A percentile compares a stretch with the other conserved stretches of the same genome.
Conservation (phyloP, 1,284 basidiomycete species). For the Chondrostereum purpureum region DNA sequence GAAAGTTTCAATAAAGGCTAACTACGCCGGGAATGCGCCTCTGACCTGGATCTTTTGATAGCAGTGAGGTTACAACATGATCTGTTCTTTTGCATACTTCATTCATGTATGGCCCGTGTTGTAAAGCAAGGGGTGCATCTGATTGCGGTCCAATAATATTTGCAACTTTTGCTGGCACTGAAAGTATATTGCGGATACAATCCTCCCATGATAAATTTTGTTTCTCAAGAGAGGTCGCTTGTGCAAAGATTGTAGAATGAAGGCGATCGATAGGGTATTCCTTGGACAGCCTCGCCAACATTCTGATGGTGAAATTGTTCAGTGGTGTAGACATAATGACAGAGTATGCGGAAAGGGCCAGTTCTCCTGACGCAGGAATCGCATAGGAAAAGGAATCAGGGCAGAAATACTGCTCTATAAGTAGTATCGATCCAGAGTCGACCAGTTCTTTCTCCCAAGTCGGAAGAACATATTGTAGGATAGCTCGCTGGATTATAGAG, state of each 20-base stretch:
- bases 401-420: conserved; percentile 64
- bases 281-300: conserved; percentile 49
- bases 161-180: conserved; percentile 61
- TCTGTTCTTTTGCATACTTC: conserved; percentile 51
- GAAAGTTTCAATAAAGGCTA: conserved; percentile 1
- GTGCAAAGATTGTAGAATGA: conserved; percentile 41
- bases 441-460: conserved; percentile 59
- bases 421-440: conserved; percentile 35
- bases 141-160: conserved; percentile 44
- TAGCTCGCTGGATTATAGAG: conserved; percentile 49
- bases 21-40: conserved; percentile 5
- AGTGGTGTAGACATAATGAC: conserved; percentile 49
- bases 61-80: conserved; percentile 32
- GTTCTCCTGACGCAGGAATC: conserved; percentile 40
- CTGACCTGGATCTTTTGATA: conserved; percentile 19
- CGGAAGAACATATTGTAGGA: conserved; percentile 62
- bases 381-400: conserved; percentile 54
- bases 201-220: conserved; percentile 57
- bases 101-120: conserved; percentile 48
- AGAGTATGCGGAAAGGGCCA: conserved; percentile 55
- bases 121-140: conserved; percentile 39
- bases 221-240: conserved; percentile 20
- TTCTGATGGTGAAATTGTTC: conserved; percentile 36
- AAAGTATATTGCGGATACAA: conserved; percentile 50
- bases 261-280: conserved; percentile 68